Evolutionary conservation across 495 filamentous ascomycete species (phyloP), one percentile per base, ranked within the genome.

Genomic region (Penicillium odoratum): DNA sequence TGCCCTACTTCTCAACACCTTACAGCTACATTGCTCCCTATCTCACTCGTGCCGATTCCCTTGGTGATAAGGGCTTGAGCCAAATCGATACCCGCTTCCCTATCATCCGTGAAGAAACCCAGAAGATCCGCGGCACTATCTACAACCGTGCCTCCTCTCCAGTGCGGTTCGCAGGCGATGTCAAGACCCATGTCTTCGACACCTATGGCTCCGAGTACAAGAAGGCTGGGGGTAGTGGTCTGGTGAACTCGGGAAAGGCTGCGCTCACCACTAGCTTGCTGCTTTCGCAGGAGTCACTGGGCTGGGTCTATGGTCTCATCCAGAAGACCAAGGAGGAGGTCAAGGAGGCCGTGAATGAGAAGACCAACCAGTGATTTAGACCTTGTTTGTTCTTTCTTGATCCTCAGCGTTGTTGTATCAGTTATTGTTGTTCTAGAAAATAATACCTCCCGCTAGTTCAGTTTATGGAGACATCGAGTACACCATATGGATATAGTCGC

Each of bases 81-180:
- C 84, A 83, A 62, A 83, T 97, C 61, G 94, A 98, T 57, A 68
- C 79, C 52, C 84, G 76, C 58, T 91, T 97, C 78, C 94, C 94
- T 29, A 81, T 89, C 65, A 84, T 98, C 63, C 96, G 91, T 78
- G 88, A 96, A 72, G 86, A 93, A 21, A 92, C 91, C 9, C 74
- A 84, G 40, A 90, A 90, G 70, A 81, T 98, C 55, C 83, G 85
- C 69, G 78, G 74, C 57, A 85, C 83, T 11, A 82, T 89, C 65
- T 78, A 85, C 63, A 76, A 83, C 58, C 72, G 82, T n/a, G 82
- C 85, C 33, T 81, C 78, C 58, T 83, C 86, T 65, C 93, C 93
- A 13, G 68, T 88, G 46, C 79, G 80, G 28, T 71, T 91, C 49
- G 84, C 81, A 10, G 76, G 73, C n/a, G 81, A 90, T 59, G 85